phyloP scores from a whole-genome alignment of 1,284 basidiomycete species.

The Fomitopsis palustris region DNA sequence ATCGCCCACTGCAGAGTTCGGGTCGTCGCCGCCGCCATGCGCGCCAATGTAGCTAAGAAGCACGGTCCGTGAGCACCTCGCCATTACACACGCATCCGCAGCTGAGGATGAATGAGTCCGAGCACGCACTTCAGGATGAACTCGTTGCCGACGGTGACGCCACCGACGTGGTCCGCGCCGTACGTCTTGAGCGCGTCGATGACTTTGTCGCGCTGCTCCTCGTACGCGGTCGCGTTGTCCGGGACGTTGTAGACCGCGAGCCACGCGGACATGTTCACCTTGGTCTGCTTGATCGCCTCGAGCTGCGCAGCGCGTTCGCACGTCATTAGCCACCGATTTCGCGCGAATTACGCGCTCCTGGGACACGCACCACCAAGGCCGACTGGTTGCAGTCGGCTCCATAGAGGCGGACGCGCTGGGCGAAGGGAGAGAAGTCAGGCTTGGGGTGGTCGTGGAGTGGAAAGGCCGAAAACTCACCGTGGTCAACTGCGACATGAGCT shows the following conservation, averaged over 20 bases:
- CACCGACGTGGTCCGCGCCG: constrained; percentile 75
- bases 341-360: neutral
- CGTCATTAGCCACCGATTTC: neutral
- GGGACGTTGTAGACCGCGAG: constrained; percentile 76
- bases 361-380: constrained; percentile 42
- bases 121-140: constrained; percentile 71
- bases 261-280: constrained; percentile 84
- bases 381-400: constrained; percentile 59
- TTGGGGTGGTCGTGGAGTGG: neutral
- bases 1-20: constrained; percentile 54
- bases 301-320: constrained; percentile 35
- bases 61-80: constrained; percentile 6
- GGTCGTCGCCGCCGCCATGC: constrained; percentile 37
- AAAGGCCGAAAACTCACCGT: constrained; percentile 2
- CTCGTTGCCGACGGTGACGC: constrained; percentile 82
- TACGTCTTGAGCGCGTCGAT: constrained; percentile 71
- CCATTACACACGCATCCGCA: neutral
- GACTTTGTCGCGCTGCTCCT: constrained; percentile 68
- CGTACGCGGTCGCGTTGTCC: constrained; percentile 67
- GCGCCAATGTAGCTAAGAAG: constrained; percentile 49
- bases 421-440: constrained; percentile 1
- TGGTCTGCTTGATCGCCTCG: constrained; percentile 83
- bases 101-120: too few relatives aligned
- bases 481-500: constrained; percentile 60
- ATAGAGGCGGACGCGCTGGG: constrained; percentile 50